Conservation (phyloP, 2,329 filamentous ascomycete species). For the Monosporascus ibericus region DNA sequence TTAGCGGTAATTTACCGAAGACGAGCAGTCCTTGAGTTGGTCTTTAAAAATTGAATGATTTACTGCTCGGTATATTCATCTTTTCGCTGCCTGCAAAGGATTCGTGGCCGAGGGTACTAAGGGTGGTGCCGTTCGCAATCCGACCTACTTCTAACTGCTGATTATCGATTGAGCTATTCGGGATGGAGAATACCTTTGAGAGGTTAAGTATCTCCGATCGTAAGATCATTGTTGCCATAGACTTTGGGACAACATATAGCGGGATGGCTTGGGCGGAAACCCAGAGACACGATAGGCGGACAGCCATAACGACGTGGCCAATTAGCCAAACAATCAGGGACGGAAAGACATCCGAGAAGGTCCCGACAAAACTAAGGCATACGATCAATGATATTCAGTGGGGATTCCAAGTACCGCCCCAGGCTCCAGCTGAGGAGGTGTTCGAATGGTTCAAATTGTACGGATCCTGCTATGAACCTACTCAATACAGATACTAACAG, state of each 20-base stretch:
- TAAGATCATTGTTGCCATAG: conserved; percentile 46
- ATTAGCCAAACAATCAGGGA: conserved; percentile 28
- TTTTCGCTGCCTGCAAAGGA: too few species aligned
- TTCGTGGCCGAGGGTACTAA: too few species aligned
- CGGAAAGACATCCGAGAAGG: conserved; percentile 37
- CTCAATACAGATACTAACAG: conserved; percentile 4
- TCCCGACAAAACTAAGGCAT: conserved; percentile 43
- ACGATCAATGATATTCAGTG: conserved; percentile 37
- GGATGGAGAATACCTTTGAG: background rate
- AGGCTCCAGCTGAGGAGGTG: conserved; percentile 31
- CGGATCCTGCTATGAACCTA: conserved; percentile 11
- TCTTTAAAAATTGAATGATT: too few species aligned
- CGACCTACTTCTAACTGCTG: background rate
- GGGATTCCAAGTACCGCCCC: conserved; percentile 42
- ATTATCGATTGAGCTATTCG: background rate
- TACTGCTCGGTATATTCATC: too few species aligned
- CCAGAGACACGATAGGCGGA: conserved; percentile 32
- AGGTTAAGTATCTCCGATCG: background rate
- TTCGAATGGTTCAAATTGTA: conserved; percentile 47
- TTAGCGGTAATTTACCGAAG: too few species aligned
- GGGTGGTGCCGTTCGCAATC: background rate
- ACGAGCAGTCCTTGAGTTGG: too few species aligned
- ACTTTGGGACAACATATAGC: conserved; percentile 52
- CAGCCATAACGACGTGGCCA: conserved; percentile 40
- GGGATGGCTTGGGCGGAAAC: conserved; percentile 48